Evolutionary conservation across 495 filamentous ascomycete species (phyloP).

Genomic region (Lophium mytilinum): DNA sequence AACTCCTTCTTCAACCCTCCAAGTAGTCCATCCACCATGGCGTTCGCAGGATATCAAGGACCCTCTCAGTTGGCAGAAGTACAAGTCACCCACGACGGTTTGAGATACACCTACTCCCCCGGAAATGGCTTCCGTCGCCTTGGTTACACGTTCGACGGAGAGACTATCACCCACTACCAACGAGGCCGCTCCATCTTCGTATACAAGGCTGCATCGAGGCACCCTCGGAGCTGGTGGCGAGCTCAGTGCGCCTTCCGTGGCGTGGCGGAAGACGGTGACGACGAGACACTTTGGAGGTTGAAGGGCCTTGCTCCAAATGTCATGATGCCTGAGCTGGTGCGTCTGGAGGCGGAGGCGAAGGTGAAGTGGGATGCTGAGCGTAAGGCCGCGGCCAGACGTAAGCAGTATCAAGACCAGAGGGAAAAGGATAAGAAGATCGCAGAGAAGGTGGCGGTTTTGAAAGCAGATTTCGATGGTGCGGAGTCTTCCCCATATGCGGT

Average conservation of each 20-base stretch:
- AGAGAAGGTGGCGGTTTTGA: background rate
- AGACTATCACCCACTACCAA: too few relatives aligned
- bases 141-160: too few relatives aligned
- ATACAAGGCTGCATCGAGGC: background rate
- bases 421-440: background rate
- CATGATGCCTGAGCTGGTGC: background rate
- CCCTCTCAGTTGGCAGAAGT: too few relatives aligned
- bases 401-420: background rate
- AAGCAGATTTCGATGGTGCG: background rate
- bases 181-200: background rate
- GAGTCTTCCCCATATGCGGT: background rate
- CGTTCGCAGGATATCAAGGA: too few relatives aligned
- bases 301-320: background rate
- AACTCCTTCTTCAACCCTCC: too few relatives aligned
- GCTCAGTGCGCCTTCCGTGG: background rate
- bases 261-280: background rate
- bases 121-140: too few relatives aligned
- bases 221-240: background rate
- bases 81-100: too few relatives aligned
- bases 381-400: background rate
- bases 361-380: background rate
- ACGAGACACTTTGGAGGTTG: background rate
- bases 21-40: too few relatives aligned
- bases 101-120: too few relatives aligned
- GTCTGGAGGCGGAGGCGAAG: background rate